Conservation (phyloP, 768 basidiomycete species). For the Stropharia rugosoannulata region DNA sequence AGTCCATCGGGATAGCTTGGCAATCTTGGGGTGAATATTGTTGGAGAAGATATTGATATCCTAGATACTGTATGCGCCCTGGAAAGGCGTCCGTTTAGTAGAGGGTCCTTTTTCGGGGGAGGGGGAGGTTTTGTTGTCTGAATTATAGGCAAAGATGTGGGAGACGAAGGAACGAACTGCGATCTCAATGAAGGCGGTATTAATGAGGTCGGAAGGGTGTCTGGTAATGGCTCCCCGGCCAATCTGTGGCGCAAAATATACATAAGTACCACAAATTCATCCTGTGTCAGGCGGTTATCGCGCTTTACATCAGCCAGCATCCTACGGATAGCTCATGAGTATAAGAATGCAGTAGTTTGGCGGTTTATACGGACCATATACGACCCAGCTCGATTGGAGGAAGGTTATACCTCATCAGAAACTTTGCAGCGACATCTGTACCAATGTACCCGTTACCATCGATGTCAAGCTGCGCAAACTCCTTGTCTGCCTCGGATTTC, state of each 20-base stretch:
- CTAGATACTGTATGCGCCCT: not conserved
- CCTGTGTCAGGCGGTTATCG: slow-evolving; percentile 32
- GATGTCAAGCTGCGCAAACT: slow-evolving; percentile 31
- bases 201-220: slow-evolving; percentile 26
- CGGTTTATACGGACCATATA: slow-evolving; percentile 32
- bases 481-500: slow-evolving; percentile 26
- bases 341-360: not conserved
- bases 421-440: slow-evolving; percentile 30
- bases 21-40: not conserved
- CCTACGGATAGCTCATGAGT: slow-evolving; percentile 18
- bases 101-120: slow-evolving; percentile 1
- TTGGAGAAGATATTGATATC: slow-evolving; percentile 1
- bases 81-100: not conserved
- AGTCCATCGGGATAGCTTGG: slow-evolving; percentile 5
- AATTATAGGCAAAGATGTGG: not conserved
- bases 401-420: slow-evolving; percentile 31
- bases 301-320: slow-evolving; percentile 32
- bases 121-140: slow-evolving; percentile 3
- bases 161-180: not conserved
- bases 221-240: slow-evolving; percentile 31
- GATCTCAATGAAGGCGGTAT: slow-evolving; percentile 21
- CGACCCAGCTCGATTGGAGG: slow-evolving; percentile 31
- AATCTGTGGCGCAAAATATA: slow-evolving; percentile 32
- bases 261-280: slow-evolving; percentile 37
- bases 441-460: slow-evolving; percentile 29